Evolutionary conservation across 768 basidiomycete genomes (phyloP), one percentile per base, ranked within the genome.

Genomic region (Agaricus blazei): DNA sequence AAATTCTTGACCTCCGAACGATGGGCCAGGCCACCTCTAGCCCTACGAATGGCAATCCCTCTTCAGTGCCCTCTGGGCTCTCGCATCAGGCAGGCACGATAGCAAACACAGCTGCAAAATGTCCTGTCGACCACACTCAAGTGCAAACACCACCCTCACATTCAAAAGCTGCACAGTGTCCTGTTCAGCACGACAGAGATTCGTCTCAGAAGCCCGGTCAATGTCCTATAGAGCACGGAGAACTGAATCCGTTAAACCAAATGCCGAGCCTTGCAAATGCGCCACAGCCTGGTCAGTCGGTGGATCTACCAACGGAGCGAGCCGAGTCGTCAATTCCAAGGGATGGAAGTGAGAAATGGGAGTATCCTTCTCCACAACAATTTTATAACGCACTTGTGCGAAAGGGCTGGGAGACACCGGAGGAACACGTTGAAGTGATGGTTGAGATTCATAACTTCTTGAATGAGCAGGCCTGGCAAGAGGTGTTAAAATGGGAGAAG

Each of bases 361-460:
- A 97, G 67, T 98, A 98, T 70, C 96, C 96, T 2, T 93, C 89
- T 2, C 93, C 95, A 9, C 96, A 98, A 70, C 95, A 98, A 68
- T 98, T 98, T 67, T 95, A 98, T 70, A 98, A 98, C 69, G 96
- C 96, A 0, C 79, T 99, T 12, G 92, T 92, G 9, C 75, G 93
- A 59, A 99, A 99, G 67, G 97, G 97, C 2, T 93, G 90, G 90
- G 94, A 96, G 70, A 96, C 97, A 2, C 93, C 94, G 0, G 94
- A 95, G 69, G 93, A 98, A 63, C 88, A 93, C 69, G 82, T 98
- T 44, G 95, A 94, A 68, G 92, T 86, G 26, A 97, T 99, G 91
- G 97, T 99, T 43, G 86, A 93, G 58, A 98, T 98, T 36, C 97
- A 99, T 67, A 99, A 99, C 68, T 98, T 95, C 62, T 68, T 99